Evolutionary conservation across 129 eudicot genomes (phyloP), one percentile per base, ranked within the genome.

Genomic region (Arctium lappa): DNA sequence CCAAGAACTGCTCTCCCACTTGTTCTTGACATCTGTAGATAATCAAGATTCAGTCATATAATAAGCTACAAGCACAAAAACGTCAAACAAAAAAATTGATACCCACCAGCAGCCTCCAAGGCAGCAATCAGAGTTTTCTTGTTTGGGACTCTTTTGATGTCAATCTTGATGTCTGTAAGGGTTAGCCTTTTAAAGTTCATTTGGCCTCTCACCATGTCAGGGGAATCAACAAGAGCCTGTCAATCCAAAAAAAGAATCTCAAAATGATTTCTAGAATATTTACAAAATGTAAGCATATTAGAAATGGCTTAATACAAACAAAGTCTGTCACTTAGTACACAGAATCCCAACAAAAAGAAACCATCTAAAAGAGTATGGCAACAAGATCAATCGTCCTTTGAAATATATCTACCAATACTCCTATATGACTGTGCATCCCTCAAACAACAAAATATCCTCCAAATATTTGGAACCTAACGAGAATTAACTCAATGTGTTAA

Each of bases 211-310:
- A 89, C 97, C 91, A 89, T 91, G 44, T 89, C 97, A 6, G 97
- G 97, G 74, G 93, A 50, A 81, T 91, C 97, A 39, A 91, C 97
- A 79, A 91, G 93, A 80, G 97, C 97, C 97, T 91, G 85, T 12
- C 37, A 81, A 31, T 30, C 5, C 4, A 32, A 33, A 8, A 69
- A 0, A 13, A 27, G 37, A 30, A 9, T 30, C 40, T 69, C 40
- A 69, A 62, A n/a, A 62, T 6, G 30, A 31, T 62, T 62, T 18
- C 69, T 5, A 62, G 10, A n/a, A 62, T n/a, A 62, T 62, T n/a
- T 62, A 62, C 69, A 62, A 62, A 18, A 5, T 66, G 5, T 22
- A 66, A 6, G 32, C 34, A 66, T 27, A 29, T 27, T 66, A 27
- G 31, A 56, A 15, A 56, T 15, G 13, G 5, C 13, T 29, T 5